phyloP scores from a whole-genome alignment of 2,329 filamentous ascomycete genomes.

The Fusarium sp. region DNA sequence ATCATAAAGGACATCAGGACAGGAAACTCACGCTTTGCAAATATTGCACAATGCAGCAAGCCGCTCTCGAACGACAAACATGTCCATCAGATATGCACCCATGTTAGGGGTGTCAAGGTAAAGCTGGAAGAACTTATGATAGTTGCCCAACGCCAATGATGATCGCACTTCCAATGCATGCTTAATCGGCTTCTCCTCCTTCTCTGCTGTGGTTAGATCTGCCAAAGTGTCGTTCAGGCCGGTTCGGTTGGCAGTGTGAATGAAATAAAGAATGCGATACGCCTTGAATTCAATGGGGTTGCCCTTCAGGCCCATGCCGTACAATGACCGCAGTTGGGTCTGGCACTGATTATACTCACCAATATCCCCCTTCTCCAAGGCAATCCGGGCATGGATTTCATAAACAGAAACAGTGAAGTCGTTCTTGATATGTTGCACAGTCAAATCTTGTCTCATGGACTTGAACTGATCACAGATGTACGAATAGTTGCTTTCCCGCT shows the following conservation, averaged over 20 bases:
- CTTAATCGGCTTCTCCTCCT: conserved; percentile 84
- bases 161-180: conserved; percentile 94
- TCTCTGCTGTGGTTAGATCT: conserved; percentile 99
- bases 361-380: conserved; percentile 96
- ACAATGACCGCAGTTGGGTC: conserved; percentile 94
- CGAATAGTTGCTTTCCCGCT: conserved; percentile 90
- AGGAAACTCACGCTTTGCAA: conserved; percentile 85
- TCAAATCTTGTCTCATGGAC: conserved; percentile 96
- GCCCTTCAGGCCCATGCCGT: conserved; percentile 87
- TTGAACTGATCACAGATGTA: conserved; percentile 99
- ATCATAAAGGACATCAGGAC: background rate
- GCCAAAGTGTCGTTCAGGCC: conserved; percentile 98
- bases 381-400: conserved; percentile 97
- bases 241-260: conserved; percentile 97
- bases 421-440: conserved; percentile 96
- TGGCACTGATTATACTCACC: conserved; percentile 99
- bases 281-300: conserved; percentile 97
- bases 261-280: conserved; percentile 99
- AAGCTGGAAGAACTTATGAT: conserved; percentile 97
- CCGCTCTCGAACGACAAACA: conserved; percentile 96
- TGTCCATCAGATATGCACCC: conserved; percentile 98
- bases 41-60: conserved; percentile 91
- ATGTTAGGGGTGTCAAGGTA: conserved; percentile 96
- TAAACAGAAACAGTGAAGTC: conserved; percentile 97
- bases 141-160: conserved; percentile 92